Percentiles rank a stretch among this genome's conserved stretches.
phyloP scores from a whole-genome alignment of 2,329 filamentous ascomycete genomes.

The Calonectria pauciramosa region DNA sequence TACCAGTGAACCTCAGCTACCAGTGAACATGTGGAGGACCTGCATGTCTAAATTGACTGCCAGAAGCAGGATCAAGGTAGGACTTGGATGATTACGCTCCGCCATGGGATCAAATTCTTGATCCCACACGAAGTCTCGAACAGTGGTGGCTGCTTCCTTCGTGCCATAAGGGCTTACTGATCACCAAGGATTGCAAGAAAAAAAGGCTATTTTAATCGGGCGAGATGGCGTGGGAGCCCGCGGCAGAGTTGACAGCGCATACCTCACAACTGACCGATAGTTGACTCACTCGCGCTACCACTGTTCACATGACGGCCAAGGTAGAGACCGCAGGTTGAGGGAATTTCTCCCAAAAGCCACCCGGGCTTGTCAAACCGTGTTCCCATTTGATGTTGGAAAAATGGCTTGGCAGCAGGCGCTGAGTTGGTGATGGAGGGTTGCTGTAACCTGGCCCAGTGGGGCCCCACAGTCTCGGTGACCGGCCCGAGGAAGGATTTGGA shows the following conservation, averaged over 20 bases:
- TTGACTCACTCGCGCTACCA: background rate
- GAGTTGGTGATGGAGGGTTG: background rate
- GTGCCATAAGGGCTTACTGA: background rate
- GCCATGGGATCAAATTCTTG: too few relatives aligned
- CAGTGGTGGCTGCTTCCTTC: background rate
- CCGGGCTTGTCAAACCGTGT: background rate
- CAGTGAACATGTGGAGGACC: background rate
- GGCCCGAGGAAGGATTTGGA: constrained; percentile 32
- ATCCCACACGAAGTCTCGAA: too few relatives aligned
- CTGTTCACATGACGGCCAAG: constrained; percentile 12
- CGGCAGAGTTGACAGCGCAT: background rate
- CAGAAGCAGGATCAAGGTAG: background rate
- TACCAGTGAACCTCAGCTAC: background rate
- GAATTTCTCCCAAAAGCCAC: constrained; percentile 36
- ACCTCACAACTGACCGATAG: background rate
- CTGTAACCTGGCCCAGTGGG: background rate
- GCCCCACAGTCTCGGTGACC: constrained; percentile 32
- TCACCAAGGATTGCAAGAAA: background rate
- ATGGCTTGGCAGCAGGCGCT: background rate
- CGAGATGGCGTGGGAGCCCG: background rate
- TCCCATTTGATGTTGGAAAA: background rate
- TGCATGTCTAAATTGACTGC: too few relatives aligned
- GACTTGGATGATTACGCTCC: background rate
- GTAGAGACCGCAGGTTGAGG: constrained; percentile 6
- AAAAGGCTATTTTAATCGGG: background rate